Conservation (phyloP, 2,329 filamentous ascomycete species). For the Tolypocladium pustulatum region DNA sequence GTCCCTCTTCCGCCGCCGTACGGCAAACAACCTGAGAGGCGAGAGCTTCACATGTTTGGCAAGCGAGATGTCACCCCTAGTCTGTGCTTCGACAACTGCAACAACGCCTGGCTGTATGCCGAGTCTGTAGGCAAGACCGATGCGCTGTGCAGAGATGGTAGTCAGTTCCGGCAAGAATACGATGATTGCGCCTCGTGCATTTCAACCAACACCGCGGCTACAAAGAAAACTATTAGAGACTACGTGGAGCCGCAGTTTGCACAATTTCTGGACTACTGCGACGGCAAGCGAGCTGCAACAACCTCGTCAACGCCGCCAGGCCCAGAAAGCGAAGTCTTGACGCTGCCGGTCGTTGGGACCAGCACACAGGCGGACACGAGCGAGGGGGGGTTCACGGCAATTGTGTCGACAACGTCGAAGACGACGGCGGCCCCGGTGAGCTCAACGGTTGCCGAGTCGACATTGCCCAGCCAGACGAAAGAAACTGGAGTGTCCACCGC, state of each 20-base stretch:
- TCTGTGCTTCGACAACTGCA: conserved; percentile 43
- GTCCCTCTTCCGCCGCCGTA: conserved; percentile 6
- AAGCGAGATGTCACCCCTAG: conserved; percentile 34
- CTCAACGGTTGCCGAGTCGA: background rate
- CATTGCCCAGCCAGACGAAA: background rate
- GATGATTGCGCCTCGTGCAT: conserved; percentile 33
- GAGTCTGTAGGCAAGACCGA: conserved; percentile 34
- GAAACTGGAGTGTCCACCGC: background rate
- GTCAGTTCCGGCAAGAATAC: conserved; percentile 28
- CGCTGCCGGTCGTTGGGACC: conserved; percentile 11
- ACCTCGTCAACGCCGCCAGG: conserved; percentile 5
- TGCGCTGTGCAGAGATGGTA: conserved; percentile 31
- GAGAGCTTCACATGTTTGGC: conserved; percentile 13
- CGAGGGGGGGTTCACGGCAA: conserved; percentile 9
- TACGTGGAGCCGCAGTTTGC: conserved; percentile 27
- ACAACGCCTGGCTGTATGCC: conserved; percentile 35
- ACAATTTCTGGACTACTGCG: conserved; percentile 38
- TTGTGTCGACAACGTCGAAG: conserved; percentile 1
- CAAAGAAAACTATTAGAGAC: conserved; percentile 16
- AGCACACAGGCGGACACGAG: conserved; percentile 14
- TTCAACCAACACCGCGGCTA: conserved; percentile 8
- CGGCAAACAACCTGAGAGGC: conserved; percentile 6
- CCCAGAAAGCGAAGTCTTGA: conserved; percentile 14
- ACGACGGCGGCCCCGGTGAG: background rate
- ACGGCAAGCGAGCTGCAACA: conserved; percentile 11